Evolutionary conservation across 2,329 filamentous ascomycete genomes (phyloP).

Genomic region (Cladosporium sp.): DNA sequence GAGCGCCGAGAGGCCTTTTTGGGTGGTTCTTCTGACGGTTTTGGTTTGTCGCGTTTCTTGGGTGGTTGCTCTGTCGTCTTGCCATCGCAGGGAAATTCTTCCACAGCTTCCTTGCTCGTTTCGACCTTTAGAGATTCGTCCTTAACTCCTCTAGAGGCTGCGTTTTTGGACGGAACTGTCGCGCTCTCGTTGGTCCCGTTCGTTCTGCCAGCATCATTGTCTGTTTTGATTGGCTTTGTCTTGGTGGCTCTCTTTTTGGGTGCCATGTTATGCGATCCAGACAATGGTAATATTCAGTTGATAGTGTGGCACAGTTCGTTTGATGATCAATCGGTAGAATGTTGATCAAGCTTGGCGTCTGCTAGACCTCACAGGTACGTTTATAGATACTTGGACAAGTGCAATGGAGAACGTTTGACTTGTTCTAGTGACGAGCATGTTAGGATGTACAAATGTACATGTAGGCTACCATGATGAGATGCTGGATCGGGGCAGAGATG

Average conservation of each 20-base stretch:
- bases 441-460: too few relatives aligned
- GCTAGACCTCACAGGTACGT: too few relatives aligned
- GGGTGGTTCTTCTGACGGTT: slow-evolving; percentile 15
- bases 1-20: slow-evolving; percentile 28
- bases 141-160: background rate
- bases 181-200: background rate
- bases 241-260: background rate
- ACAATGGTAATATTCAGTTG: background rate
- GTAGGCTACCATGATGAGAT: too few relatives aligned
- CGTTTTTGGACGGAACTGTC: background rate
- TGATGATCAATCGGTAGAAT: too few relatives aligned
- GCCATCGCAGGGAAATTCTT: background rate
- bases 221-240: background rate
- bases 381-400: too few relatives aligned
- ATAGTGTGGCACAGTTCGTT: too few relatives aligned
- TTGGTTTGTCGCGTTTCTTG: slow-evolving; percentile 20
- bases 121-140: background rate
- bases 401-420: too few relatives aligned
- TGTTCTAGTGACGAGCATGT: too few relatives aligned
- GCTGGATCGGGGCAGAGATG: too few relatives aligned
- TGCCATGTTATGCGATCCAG: background rate
- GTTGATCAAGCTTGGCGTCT: too few relatives aligned
- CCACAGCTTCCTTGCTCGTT: background rate
- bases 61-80: slow-evolving; percentile 9
- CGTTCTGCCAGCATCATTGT: background rate